Evolutionary conservation across 768 basidiomycete species (phyloP).

Genomic region (Kwoniella botswanensis): DNA sequence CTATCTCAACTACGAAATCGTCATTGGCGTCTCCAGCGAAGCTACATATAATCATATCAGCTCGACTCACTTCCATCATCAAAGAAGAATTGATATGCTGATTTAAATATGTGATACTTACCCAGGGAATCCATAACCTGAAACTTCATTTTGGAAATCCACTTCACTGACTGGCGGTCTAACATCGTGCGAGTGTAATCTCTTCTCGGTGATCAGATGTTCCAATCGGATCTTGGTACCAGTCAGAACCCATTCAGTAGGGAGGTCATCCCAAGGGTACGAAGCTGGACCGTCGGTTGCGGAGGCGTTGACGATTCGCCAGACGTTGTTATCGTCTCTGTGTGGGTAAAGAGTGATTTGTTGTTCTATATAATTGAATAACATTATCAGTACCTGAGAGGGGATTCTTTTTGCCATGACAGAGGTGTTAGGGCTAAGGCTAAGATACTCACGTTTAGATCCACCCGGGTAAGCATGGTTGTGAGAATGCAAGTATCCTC

Average conservation of each 20-base stretch:
- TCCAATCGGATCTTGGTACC: slow-evolving; percentile 77
- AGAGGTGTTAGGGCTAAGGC: not conserved
- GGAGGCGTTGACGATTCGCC: slow-evolving; percentile 82
- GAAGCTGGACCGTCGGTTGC: slow-evolving; percentile 58
- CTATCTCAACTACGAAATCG: slow-evolving; percentile 83
- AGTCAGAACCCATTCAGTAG: slow-evolving; percentile 69
- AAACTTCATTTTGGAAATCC: slow-evolving; percentile 99
- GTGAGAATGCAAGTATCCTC: slow-evolving; percentile 98
- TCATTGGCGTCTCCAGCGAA: slow-evolving; percentile 91
- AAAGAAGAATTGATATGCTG: too few relatives aligned
- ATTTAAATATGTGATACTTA: slow-evolving; percentile 15
- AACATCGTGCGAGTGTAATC: slow-evolving; percentile 91
- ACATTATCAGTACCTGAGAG: not conserved
- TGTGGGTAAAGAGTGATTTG: slow-evolving; percentile 99
- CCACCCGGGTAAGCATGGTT: slow-evolving; percentile 85
- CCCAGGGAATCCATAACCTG: slow-evolving; percentile 85
- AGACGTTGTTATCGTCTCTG: slow-evolving; percentile 93
- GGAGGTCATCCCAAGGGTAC: slow-evolving; percentile 64
- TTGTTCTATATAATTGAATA: slow-evolving; percentile 69
- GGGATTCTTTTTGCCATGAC: too few relatives aligned
- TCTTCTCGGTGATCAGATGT: slow-evolving; percentile 79
- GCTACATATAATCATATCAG: slow-evolving; percentile 20
- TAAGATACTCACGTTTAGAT: slow-evolving; percentile 85
- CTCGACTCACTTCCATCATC: not conserved
- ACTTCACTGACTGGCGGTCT: slow-evolving; percentile 95